These are phyloP conservation scores for Penicillium griseofulvum DNA, from an alignment of 2,329 filamentous ascomycete species.

Conservation along the genomic window DNA sequence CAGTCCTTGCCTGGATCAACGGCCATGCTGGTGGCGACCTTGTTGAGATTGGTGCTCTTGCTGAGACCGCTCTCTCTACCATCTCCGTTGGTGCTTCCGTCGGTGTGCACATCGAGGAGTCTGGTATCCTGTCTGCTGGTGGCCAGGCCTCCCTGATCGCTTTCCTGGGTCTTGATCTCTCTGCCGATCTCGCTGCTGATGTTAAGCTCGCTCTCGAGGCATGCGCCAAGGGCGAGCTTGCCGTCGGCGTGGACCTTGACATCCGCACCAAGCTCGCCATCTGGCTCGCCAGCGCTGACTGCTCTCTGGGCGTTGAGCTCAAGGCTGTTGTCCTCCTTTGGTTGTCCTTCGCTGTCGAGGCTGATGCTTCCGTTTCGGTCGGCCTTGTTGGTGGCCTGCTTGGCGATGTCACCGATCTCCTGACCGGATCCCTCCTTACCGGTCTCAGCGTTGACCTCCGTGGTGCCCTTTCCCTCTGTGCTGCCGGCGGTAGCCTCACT, in stretches of 20 bases:
- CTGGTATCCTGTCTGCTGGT: conserved; percentile 28
- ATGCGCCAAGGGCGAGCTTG: conserved; percentile 30
- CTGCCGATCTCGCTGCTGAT: conserved; percentile 27
- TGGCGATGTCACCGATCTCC: conserved; percentile 29
- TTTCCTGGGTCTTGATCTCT: conserved; percentile 33
- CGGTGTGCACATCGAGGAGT: conserved; percentile 27
- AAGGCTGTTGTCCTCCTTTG: conserved; percentile 39
- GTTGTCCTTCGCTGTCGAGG: conserved; percentile 33
- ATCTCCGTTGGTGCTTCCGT: conserved; percentile 37
- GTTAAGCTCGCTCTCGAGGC: conserved; percentile 30
- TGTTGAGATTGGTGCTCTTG: conserved; percentile 27
- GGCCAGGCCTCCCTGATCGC: conserved; percentile 32
- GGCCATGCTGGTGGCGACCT: conserved; percentile 29
- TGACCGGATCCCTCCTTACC: conserved; percentile 28
- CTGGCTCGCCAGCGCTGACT: conserved; percentile 34
- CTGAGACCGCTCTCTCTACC: conserved; percentile 28
- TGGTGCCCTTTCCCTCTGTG: conserved; percentile 31
- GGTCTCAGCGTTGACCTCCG: conserved; percentile 32
- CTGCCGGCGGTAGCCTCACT: conserved; percentile 34
- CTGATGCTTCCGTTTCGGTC: conserved; percentile 29
- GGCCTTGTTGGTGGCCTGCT: conserved; percentile 28
- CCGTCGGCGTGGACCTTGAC: conserved; percentile 27
- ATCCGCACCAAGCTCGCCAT: conserved; percentile 31
- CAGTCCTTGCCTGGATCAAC: conserved; percentile 34
- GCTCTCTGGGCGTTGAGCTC: conserved; percentile 36